Evolutionary conservation across 345 rosid genomes (phyloP), one percentile per base, ranked within the genome.

Genomic region (Citrus unshiu): DNA sequence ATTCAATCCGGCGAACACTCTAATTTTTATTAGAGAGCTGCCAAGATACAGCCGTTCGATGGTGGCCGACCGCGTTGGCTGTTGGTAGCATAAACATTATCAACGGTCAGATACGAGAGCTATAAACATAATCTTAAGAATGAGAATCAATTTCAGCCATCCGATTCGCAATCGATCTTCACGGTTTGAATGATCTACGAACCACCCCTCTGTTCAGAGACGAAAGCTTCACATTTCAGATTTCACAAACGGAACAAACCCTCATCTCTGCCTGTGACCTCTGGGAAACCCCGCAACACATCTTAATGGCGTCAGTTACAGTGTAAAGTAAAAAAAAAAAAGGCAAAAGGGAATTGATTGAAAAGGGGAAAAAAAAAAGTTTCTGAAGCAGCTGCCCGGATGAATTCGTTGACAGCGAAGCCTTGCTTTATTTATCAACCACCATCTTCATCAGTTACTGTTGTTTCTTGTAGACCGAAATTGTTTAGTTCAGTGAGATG

Each of bases 321-420:
- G 51, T 3, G 18, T 46, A 46, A 46, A 46, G 51, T 4, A 54
- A 21, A 7, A 37, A 25, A 22, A 34, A 3, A 25, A 39, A 59
- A 6, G 35, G 32, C 1, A 27, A 19, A 64, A 29, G 18, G 25
- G 16, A 63, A 34, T 13, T 39, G 16, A 40, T 6, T 54, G 58
- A 29, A 27, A 30, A 37, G 40, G 9, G 2, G 0, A 0, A 13
- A 46, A 46, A 13, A n/a, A 30, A 27, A 59, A 22, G 70, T 35
- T 59, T 73, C 32, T 5, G 30, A 75, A 34, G 69, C 56, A 24
- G 68, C 37, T 43, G 73, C 46, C 35, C 66, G 71, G 80, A 94
- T 94, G 98, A 79, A 85, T 78, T 91, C 90, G 43, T 79, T 93
- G 84, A 78, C 87, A 22, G 81, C 78, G 82, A 89, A 86, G 30